Base-by-base conservation (phyloP, 75 land plant genomes). In the Selaginella moellendorffii region DNA sequence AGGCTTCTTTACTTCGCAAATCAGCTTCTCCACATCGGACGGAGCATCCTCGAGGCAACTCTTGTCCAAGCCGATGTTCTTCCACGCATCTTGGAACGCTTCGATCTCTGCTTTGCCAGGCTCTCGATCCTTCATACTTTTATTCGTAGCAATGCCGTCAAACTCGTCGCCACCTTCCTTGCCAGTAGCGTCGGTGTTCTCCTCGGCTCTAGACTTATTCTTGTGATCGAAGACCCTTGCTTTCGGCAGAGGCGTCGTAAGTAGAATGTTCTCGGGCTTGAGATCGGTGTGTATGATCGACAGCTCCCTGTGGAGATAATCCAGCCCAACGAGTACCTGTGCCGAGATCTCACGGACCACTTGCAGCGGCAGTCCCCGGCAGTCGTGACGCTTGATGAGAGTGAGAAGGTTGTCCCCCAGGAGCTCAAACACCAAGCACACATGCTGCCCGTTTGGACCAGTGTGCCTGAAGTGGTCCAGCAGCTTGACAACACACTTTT, bases 361-460 rank as follows among this genome's bases (percentile, higher is more conserved):
- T 61, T 78, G 72, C 65, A 90, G 54, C n/a, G 76, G 78, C 58
- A 90, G 54, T 26, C 87, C 97, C 76, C 72, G 78, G 71, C 86
- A 81, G 28, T 73, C 80, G 27, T 82, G 82, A 30, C 76, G 79
- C 75, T 66, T 84, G 28, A 82, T 84, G 26, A 90, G 61, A 1
- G 75, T 73, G 0, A 90, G 83, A 59, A 90, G 71, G 62, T 77
- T 84, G 72, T 90, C 97, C 12, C 97, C 97, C 36, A 90, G 71
- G 60, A 80, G 78, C 62, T 90, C 97, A 73, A 87, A 77, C 8
- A 90, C 97, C 80, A 90, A 73, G 64, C 92, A 90, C 2, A 77
- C 63, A 69, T 90, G 97, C 62, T 82, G 80, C 28, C 97, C 97
- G 68, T 90, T 90, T 42, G 97, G 97, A 0, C 97, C 97, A 36